Evolutionary conservation across 257 asterid genomes (phyloP), one percentile per base, ranked within the genome.

Genomic region (Voacanga thouarsii): DNA sequence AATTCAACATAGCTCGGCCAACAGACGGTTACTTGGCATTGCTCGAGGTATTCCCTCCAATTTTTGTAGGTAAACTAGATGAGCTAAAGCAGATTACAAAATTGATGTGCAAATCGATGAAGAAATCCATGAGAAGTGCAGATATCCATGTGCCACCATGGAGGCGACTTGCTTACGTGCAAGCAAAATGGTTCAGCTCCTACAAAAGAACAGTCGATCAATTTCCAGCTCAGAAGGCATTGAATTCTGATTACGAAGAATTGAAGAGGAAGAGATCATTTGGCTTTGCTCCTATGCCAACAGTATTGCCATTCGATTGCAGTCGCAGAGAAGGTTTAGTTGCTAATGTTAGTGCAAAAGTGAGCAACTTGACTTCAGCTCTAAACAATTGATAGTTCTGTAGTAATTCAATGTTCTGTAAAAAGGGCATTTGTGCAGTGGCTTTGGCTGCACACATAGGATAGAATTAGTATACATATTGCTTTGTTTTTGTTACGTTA

Each of bases 131-230:
- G 97, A 87, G 78, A 78, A 80, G 77, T n/a, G 83, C 66, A 5
- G 90, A 80, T 11, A 79, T 94, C 12, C 80, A 59, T 23, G 81
- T 92, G 81, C 94, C 99, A n/a, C 97, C 99, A 10, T 94, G 99
- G 99, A 90, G 98, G 66, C 86, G 96, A 77, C 76, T 79, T 1
- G 76, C 84, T 15, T 92, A 91, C 87, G 67, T 83, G 92, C 89
- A 90, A 57, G 87, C 92, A 14, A 94, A 89, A 80, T 94, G 98
- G 99, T 83, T 88, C 12, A 87, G 84, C 4, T 47, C 92, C 0
- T 88, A 90, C 55, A 90, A 80, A 67, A 75, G 98, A 74, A 92
- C 92, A 19, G 80, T 61, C 15, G 90, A 89, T n/a, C 95, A 92
- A 45, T 50, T 83, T 71, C 65, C 91, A 0, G 51, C 57, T 18